Base-by-base conservation (phyloP, 441 rosid genomes). In the Iberis amara region DNA sequence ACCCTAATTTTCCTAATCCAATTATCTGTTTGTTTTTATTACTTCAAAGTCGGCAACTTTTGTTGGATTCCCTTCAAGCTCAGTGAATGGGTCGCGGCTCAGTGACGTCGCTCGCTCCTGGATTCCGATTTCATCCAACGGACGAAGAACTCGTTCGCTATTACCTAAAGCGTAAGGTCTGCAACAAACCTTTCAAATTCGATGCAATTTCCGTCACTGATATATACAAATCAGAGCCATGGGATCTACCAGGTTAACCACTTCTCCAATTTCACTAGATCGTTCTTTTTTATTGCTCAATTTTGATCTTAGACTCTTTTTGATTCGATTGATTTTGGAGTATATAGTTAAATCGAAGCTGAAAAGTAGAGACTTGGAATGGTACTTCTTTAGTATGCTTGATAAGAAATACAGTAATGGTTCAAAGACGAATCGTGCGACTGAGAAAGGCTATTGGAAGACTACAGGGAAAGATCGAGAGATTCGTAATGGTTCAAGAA, bases 371-470 rank as follows among this genome's bases (percentile, higher is more conserved):
- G 99, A 92, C 75, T 76, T 84, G 71, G 96, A 92, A 68, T 92
- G 99, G 99, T 92, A 86, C 48, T 92, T 92, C 66, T 92, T 83
- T 39, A 88, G 96, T 58, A 68, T 58, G 56, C 49, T 89, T 52
- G 99, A 88, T 71, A 89, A 72, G 76, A 92, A 92, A 70, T 86
- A 88, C 51, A 73, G 82, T 0, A 86, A 86, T 57, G 96, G 96
- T 5, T 77, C 89, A 0, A 86, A 78, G 81, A 89, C 96, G 11
- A 92, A 92, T 50, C 76, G 99, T 47, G 99, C 99, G 0, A 92
- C 96, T 0, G 96, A 89, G 80, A 81, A 74, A 68, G 99, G 99
- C 0, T 92, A 92, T 60, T 92, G 96, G 98, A 92, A 92, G 76
- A 88, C 95, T 0, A 92, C 98, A 0, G 98, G 96, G 45, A 92